Evolutionary conservation across 2,329 filamentous ascomycete genomes (phyloP).

Genomic region (Aspergillus vadensis): DNA sequence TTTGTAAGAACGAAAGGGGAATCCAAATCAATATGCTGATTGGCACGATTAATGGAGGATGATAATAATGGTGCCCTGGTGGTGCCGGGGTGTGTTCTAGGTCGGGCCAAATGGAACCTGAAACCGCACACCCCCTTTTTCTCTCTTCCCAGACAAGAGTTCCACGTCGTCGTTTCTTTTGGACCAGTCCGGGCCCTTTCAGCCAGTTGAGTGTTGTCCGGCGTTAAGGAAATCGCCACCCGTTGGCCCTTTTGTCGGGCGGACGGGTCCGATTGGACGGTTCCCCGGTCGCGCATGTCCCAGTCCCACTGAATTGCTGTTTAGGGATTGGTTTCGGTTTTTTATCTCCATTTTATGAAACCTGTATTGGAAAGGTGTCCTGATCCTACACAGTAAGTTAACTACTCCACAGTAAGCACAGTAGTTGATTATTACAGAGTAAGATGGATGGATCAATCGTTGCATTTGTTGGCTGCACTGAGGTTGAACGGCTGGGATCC

Average conservation of each 20-base stretch:
- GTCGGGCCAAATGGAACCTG: constrained; percentile 9
- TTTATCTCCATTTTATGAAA: background rate
- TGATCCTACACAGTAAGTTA: no score
- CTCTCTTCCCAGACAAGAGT: background rate
- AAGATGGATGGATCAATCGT: background rate
- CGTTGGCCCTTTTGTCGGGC: background rate
- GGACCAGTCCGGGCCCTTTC: constrained; percentile 5
- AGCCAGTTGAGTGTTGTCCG: background rate
- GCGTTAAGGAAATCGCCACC: constrained; percentile 9
- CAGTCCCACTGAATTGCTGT: background rate
- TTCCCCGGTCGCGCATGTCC: background rate
- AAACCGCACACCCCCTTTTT: constrained; percentile 6
- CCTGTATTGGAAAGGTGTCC: constrained; percentile 1
- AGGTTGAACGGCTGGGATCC: no score
- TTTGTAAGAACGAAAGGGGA: background rate
- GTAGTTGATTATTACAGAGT: no score
- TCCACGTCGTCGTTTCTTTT: background rate
- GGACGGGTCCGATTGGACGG: background rate
- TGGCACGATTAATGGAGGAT: background rate
- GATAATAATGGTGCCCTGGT: background rate
- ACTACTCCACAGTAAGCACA: background rate
- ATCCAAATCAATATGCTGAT: background rate
- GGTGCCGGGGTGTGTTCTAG: background rate
- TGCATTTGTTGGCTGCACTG: background rate
- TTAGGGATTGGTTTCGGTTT: background rate